A percentile compares a stretch with the other conserved stretches of the same genome.
Conservation (phyloP, 108 stramenopile species). For the Cyclotella sp. region DNA sequence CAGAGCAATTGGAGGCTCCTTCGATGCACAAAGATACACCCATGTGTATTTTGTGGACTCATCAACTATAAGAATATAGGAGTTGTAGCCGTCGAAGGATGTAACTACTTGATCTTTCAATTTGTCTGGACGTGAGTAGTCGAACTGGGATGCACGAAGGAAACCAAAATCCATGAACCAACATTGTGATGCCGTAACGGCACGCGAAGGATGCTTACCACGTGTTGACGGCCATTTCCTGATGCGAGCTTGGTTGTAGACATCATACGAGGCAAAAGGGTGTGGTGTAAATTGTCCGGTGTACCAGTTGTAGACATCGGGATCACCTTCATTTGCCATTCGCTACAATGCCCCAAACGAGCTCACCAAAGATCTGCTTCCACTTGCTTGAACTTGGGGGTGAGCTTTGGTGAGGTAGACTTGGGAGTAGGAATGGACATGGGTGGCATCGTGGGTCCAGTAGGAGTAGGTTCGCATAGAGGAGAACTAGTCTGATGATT, state of each 20-base stretch:
- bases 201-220: not conserved
- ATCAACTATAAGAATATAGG: not conserved
- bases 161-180: constrained; percentile 24
- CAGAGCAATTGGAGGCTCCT: not conserved
- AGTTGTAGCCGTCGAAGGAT: not conserved
- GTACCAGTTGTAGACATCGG: not conserved
- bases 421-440: too few relatives aligned
- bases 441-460: too few relatives aligned
- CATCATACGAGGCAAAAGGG: not conserved
- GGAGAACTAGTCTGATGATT: too few relatives aligned
- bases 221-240: not conserved
- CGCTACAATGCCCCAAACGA: not conserved
- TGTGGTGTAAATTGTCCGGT: not conserved
- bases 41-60: not conserved
- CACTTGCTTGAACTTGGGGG: too few relatives aligned
- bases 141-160: constrained; percentile 1
- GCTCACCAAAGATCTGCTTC: constrained; percentile 11
- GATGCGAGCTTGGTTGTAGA: not conserved
- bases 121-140: not conserved
- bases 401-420: too few relatives aligned
- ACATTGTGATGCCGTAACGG: not conserved
- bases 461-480: too few relatives aligned
- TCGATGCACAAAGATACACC: not conserved
- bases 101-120: not conserved
- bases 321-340: not conserved